A percentile compares a stretch with the other conserved stretches of the same genome.
Conservation (phyloP, 176 grass and related monocot genomes). For the Avena sativa region DNA sequence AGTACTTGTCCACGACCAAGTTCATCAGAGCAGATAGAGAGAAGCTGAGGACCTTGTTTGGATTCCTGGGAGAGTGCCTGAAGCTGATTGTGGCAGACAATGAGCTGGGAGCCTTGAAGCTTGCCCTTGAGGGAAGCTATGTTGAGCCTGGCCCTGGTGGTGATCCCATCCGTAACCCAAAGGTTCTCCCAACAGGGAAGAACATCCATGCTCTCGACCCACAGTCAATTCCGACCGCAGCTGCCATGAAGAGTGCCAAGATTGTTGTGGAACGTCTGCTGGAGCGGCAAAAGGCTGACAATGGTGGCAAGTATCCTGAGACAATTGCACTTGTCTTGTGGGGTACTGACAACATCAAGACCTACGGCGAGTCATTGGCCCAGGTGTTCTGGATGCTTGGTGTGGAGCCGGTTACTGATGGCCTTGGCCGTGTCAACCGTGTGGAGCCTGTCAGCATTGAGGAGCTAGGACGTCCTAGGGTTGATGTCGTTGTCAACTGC, state of each 20-base stretch:
- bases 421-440: slow-evolving; percentile 93
- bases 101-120: slow-evolving; percentile 88
- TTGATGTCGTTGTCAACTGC: slow-evolving; percentile 98
- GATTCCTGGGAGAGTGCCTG: slow-evolving; percentile 84
- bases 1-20: slow-evolving; percentile 84
- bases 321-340: slow-evolving; percentile 98
- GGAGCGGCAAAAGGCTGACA: slow-evolving; percentile 90
- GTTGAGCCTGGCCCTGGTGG: slow-evolving; percentile 93
- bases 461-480: slow-evolving; percentile 90
- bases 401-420: slow-evolving; percentile 75
- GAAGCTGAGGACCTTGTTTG: slow-evolving; percentile 81
- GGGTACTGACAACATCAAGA: slow-evolving; percentile 99
- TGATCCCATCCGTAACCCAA: slow-evolving; percentile 94
- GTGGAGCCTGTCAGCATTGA: slow-evolving; percentile 91
- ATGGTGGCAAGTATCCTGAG: slow-evolving; percentile 87
- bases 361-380: slow-evolving; percentile 90
- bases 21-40: slow-evolving; percentile 88
- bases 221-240: slow-evolving; percentile 85
- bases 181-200: slow-evolving; percentile 97
- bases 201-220: slow-evolving; percentile 99
- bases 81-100: slow-evolving; percentile 88
- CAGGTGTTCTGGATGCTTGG: slow-evolving; percentile 99
- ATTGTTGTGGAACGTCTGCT: slow-evolving; percentile 88
- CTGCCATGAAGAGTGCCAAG: slow-evolving; percentile 96
- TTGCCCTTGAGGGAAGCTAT: slow-evolving; percentile 88